A percentile compares a stretch with the other conserved stretches of the same genome.
phyloP scores from a whole-genome alignment of 768 basidiomycete species.

The Leccinum pellstonianum region DNA sequence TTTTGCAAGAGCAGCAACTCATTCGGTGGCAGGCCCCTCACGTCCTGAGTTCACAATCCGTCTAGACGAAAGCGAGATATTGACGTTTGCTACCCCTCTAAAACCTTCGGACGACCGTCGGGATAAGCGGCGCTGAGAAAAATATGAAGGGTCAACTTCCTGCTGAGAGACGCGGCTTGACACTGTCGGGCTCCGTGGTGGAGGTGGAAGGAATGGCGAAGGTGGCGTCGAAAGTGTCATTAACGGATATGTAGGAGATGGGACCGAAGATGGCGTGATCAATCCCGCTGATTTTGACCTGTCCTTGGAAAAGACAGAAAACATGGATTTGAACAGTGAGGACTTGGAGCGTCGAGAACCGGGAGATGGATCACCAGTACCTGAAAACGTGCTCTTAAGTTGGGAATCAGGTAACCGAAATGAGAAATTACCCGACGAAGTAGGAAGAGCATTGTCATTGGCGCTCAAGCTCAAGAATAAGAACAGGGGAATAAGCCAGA shows the following conservation, averaged over 20 bases:
- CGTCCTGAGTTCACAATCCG: constrained; percentile 12
- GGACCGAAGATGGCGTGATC: constrained; percentile 50
- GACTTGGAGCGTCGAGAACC: constrained; percentile 43
- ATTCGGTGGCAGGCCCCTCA: constrained; percentile 14
- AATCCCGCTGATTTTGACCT: constrained; percentile 61
- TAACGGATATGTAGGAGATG: constrained; percentile 15
- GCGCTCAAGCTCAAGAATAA: constrained; percentile 94
- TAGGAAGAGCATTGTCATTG: constrained; percentile 93
- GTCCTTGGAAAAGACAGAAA: constrained; percentile 43
- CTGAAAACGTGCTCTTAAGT: constrained; percentile 7
- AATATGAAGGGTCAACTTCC: constrained; percentile 30
- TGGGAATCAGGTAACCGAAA: neutral
- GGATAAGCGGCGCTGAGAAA: constrained; percentile 42
- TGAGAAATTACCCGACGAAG: constrained; percentile 46
- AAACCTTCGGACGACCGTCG: constrained; percentile 27
- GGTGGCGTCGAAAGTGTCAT: constrained; percentile 34
- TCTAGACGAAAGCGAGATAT: constrained; percentile 22
- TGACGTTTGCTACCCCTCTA: constrained; percentile 15
- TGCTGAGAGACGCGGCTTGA: constrained; percentile 28
- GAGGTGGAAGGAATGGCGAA: constrained; percentile 25
- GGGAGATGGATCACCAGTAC: constrained; percentile 24
- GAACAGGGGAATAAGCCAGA: constrained; percentile 91
- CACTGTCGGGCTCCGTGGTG: constrained; percentile 25
- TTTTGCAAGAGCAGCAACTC: neutral
- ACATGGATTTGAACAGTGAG: constrained; percentile 68